These are phyloP conservation scores for Triangularia verruculosa DNA, from an alignment of 2,329 filamentous ascomycete species.

Conservation along the genomic window DNA sequence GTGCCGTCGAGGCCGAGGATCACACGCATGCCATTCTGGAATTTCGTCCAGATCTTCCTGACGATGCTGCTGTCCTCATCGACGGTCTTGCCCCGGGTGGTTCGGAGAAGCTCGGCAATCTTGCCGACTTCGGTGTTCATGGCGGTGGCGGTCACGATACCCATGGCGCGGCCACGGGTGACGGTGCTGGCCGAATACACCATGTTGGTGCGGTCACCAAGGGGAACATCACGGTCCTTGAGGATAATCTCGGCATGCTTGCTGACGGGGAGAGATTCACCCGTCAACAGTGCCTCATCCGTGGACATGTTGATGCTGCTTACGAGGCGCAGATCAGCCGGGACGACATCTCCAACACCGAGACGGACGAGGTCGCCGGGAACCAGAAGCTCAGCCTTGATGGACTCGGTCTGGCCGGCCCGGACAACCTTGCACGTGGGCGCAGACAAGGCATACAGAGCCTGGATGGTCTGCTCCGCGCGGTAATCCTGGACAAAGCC, in stretches of 20 bases:
- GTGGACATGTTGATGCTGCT: constrained; percentile 71
- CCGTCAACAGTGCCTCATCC: constrained; percentile 72
- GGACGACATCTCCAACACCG: constrained; percentile 65
- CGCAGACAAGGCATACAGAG: constrained; percentile 55
- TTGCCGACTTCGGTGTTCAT: constrained; percentile 59
- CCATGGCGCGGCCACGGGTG: constrained; percentile 65
- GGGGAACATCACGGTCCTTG: constrained; percentile 51
- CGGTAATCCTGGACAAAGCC: constrained; percentile 62
- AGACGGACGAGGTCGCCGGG: constrained; percentile 63
- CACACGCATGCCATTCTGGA: constrained; percentile 32
- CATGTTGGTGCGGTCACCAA: constrained; percentile 69
- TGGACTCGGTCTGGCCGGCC: constrained; percentile 47
- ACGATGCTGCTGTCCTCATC: constrained; percentile 31
- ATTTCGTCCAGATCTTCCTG: constrained; percentile 24
- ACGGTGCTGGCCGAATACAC: constrained; percentile 71
- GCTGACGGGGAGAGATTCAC: constrained; percentile 67
- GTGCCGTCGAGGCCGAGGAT: constrained; percentile 57
- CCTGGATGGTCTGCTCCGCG: constrained; percentile 61
- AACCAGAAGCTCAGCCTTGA: constrained; percentile 58
- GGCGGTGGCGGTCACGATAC: constrained; percentile 67
- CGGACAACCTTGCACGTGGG: constrained; percentile 59
- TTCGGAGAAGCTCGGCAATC: constrained; percentile 55
- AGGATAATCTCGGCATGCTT: constrained; percentile 59
- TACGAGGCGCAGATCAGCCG: constrained; percentile 64
- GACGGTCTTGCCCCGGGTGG: constrained; percentile 41